These are phyloP conservation scores for Aspergillus eucalypticola DNA, from an alignment of 2,329 filamentous ascomycete genomes.

Conservation along the genomic window DNA sequence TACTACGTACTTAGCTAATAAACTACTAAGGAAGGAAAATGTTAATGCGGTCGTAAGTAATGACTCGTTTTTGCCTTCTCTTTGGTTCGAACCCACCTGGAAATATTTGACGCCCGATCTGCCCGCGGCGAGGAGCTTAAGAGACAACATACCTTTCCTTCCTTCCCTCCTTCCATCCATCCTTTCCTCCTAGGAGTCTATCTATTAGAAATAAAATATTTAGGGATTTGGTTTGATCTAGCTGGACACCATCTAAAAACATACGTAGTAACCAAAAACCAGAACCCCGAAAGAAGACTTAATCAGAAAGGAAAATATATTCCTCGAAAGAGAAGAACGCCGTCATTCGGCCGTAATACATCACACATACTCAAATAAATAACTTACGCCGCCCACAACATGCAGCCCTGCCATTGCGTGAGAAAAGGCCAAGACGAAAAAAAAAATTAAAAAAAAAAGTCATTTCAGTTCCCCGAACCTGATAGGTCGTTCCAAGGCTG, in stretches of 20 bases:
- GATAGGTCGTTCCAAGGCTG: slow-evolving; percentile 19
- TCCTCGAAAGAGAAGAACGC: background rate
- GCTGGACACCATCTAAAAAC: no score
- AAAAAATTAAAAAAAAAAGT: no score
- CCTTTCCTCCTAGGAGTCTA: background rate
- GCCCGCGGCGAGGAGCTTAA: background rate
- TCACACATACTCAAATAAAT: background rate
- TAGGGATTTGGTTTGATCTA: no score
- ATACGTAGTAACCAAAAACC: no score
- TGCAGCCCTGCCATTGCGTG: slow-evolving; percentile 23
- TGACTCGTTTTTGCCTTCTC: no score
- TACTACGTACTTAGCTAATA: no score
- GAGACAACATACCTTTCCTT: background rate
- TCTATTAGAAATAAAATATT: no score
- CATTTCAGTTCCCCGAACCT: slow-evolving; percentile 11
- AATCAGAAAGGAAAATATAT: background rate
- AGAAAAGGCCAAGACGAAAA: slow-evolving; percentile 2
- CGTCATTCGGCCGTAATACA: background rate
- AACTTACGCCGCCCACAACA: slow-evolving; percentile 1
- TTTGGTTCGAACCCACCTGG: no score
- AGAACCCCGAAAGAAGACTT: background rate
- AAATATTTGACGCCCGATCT: background rate
- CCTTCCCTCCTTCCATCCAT: no score
- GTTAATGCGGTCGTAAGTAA: background rate
- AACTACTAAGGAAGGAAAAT: background rate